A percentile compares a stretch with the other conserved stretches of the same genome.
Conservation (phyloP, 352 stramenopile genomes). For the Globisporangium irregulare region DNA sequence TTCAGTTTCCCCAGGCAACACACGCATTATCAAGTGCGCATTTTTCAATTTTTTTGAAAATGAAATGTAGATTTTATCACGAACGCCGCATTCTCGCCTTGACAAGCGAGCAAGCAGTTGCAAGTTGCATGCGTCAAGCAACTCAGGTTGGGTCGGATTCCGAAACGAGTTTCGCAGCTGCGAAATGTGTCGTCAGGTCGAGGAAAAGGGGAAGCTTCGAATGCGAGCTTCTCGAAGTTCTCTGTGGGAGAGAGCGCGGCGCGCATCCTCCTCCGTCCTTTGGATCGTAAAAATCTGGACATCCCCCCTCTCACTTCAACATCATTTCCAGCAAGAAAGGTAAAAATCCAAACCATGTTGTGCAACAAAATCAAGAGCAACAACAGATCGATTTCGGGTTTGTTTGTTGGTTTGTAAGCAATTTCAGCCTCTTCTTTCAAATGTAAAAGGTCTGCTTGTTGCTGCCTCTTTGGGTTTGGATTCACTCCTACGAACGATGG, state of each 20-base stretch:
- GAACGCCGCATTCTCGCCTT: neutral
- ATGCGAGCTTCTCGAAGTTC: slow-evolving; percentile 5
- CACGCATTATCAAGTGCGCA: neutral
- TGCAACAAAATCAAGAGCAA: neutral
- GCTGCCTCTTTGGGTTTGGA: neutral
- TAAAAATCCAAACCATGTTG: neutral
- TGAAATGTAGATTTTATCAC: neutral
- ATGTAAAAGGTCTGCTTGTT: neutral
- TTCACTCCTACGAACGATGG: neutral
- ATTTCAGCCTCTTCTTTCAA: neutral
- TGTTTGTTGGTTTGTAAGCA: neutral
- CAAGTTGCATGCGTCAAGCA: neutral
- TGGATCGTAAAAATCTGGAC: neutral
- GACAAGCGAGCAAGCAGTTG: neutral
- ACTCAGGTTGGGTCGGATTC: neutral
- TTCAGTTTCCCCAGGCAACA: too few relatives aligned
- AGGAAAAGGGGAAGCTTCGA: neutral
- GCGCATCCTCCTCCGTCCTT: neutral
- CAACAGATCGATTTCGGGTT: neutral
- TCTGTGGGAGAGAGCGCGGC: neutral
- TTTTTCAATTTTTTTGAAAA: neutral
- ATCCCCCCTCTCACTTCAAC: slow-evolving; percentile 4
- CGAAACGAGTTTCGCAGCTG: neutral
- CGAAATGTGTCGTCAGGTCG: slow-evolving; percentile 9
- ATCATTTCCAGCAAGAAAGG: neutral